Evolutionary conservation across 2,329 filamentous ascomycete genomes (phyloP).

Genomic region (Catunica adiposa): DNA sequence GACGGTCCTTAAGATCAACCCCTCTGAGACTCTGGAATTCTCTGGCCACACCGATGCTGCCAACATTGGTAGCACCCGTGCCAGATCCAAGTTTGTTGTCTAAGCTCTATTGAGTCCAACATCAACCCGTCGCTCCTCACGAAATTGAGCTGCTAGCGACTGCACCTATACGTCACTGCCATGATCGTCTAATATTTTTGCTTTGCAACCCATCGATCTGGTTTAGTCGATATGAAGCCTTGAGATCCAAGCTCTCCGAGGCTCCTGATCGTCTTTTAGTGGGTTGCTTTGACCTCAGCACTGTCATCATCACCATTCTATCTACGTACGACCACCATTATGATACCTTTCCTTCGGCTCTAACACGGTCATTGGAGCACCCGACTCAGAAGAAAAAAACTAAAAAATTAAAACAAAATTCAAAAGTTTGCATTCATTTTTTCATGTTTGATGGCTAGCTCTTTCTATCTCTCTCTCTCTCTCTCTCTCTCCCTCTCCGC

Average conservation of each 20-base stretch:
- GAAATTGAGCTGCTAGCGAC: not conserved
- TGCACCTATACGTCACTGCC: not conserved
- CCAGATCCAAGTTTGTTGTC: conserved; percentile 83
- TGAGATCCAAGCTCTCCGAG: not conserved
- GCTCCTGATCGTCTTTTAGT: not conserved
- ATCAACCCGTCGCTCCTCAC: not conserved
- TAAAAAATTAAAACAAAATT: not conserved
- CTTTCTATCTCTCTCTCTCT: too few relatives aligned
- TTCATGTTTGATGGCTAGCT: not conserved
- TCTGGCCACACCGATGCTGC: conserved; percentile 92
- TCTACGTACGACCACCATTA: conserved; percentile 4
- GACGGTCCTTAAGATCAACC: conserved; percentile 66
- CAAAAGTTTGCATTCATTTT: not conserved
- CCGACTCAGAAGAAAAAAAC: not conserved
- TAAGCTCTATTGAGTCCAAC: conserved; percentile 28
- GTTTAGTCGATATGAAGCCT: not conserved
- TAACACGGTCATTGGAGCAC: not conserved
- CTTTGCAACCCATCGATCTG: not conserved
- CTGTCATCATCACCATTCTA: not conserved
- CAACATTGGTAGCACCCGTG: conserved; percentile 80
- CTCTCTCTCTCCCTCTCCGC: too few relatives aligned
- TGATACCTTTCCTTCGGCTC: conserved; percentile 7
- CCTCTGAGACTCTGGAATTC: conserved; percentile 73
- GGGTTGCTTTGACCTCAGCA: not conserved
- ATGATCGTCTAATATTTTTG: not conserved